Evolutionary conservation across 2,329 filamentous ascomycete genomes (phyloP).

Genomic region (Phialocephala subalpina): DNA sequence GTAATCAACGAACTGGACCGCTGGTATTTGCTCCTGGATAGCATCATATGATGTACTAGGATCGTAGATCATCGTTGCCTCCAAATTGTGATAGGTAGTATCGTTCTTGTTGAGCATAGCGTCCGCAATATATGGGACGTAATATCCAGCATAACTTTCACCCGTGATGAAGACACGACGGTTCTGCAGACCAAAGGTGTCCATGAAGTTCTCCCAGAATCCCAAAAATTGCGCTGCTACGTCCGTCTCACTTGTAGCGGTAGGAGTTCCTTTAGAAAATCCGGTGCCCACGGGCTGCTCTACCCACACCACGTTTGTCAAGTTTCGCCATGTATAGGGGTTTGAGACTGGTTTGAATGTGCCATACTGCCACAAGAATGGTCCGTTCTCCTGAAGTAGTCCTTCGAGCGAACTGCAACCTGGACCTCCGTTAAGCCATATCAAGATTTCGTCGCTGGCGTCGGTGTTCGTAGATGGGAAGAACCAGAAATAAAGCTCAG

Average conservation of each 20-base stretch:
- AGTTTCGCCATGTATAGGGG: constrained; percentile 40
- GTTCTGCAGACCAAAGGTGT: constrained; percentile 72
- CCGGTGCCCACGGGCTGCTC: constrained; percentile 44
- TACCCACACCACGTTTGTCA: constrained; percentile 43
- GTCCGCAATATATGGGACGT: constrained; percentile 76
- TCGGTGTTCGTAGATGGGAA: constrained; percentile 63
- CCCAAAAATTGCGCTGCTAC: constrained; percentile 76
- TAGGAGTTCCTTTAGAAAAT: constrained; percentile 53
- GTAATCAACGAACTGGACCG: constrained; percentile 66
- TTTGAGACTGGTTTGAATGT: constrained; percentile 57
- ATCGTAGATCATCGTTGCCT: constrained; percentile 77
- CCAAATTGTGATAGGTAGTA: constrained; percentile 68
- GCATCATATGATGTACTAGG: constrained; percentile 65
- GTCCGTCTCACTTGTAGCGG: constrained; percentile 71
- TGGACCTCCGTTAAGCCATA: constrained; percentile 61
- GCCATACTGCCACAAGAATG: constrained; percentile 75
- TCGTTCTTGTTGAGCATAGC: constrained; percentile 72
- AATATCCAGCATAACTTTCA: constrained; percentile 63
- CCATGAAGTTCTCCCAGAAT: constrained; percentile 81
- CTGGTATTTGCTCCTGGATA: constrained; percentile 55
- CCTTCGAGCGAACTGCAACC: constrained; percentile 70
- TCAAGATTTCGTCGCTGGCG: constrained; percentile 64
- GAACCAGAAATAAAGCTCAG: constrained; percentile 72
- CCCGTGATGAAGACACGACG: constrained; percentile 78
- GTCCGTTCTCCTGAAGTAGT: constrained; percentile 79